A percentile compares a stretch with the other conserved stretches of the same genome.
Evolutionary conservation across 805 yeast genomes (phyloP).

Genomic region (Yamadazyma olivae): DNA sequence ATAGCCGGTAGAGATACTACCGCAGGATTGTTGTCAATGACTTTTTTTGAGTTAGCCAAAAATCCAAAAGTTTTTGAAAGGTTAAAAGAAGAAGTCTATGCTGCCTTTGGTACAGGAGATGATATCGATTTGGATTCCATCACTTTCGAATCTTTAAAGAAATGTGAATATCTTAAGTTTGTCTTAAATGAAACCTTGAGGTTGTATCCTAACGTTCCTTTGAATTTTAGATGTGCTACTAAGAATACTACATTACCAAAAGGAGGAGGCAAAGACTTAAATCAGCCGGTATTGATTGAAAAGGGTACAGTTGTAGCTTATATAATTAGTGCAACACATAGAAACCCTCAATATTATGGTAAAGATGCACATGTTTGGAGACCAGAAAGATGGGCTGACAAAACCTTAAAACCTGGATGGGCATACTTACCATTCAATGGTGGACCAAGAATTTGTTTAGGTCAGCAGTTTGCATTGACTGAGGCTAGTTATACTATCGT

Average conservation of each 20-base stretch:
- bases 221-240: conserved; percentile 29
- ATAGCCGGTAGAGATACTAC: conserved; percentile 41
- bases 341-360: conserved; percentile 39
- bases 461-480: conserved; percentile 55
- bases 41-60: conserved; percentile 30
- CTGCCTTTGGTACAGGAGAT: conserved; percentile 25
- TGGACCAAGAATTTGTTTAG: conserved; percentile 54
- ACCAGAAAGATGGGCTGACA: conserved; percentile 49
- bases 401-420: conserved; percentile 38
- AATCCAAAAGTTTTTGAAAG: conserved; percentile 27
- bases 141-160: conserved; percentile 32
- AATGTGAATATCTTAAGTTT: conserved; percentile 30
- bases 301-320: conserved; percentile 44
- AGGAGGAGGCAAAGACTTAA: conserved; percentile 38
- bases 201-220: conserved; percentile 34
- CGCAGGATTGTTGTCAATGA: conserved; percentile 30
- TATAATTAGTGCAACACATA: conserved; percentile 41
- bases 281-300: conserved; percentile 35
- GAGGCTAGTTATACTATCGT: conserved; percentile 46
- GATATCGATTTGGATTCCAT: conserved; percentile 20
- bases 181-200: conserved; percentile 31
- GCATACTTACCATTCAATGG: conserved; percentile 53
- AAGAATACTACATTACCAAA: conserved; percentile 31
- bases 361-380: conserved; percentile 40
- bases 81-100: conserved; percentile 24